Evolutionary conservation across 208 protist species (phyloP).

Genomic region (Crithidia thermophila): DNA sequence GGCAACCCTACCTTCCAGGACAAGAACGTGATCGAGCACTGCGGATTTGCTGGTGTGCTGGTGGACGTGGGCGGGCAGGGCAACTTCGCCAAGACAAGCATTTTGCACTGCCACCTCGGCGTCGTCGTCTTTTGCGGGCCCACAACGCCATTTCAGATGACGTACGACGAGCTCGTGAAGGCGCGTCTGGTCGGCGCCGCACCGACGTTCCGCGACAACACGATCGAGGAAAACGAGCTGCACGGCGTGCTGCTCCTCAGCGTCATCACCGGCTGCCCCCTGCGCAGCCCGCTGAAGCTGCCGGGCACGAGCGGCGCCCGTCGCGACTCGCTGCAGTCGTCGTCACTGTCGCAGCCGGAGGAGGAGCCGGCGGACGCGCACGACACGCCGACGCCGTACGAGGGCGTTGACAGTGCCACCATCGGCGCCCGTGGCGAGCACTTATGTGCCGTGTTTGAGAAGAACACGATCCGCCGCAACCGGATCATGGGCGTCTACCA

Average conservation of each 20-base stretch:
- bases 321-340: neutral
- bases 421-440: slow-evolving; percentile 26
- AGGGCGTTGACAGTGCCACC: slow-evolving; percentile 6
- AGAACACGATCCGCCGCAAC: slow-evolving; percentile 74
- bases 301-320: slow-evolving; percentile 5
- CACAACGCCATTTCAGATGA: slow-evolving; percentile 45
- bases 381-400: slow-evolving; percentile 20
- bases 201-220: slow-evolving; percentile 60
- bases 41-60: slow-evolving; percentile 63
- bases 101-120: slow-evolving; percentile 56
- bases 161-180: slow-evolving; percentile 44
- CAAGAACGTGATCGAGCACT: slow-evolving; percentile 67
- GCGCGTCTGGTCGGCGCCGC: slow-evolving; percentile 45
- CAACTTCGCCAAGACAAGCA: slow-evolving; percentile 22
- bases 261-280: slow-evolving; percentile 46
- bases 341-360: neutral
- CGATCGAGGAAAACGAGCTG: slow-evolving; percentile 72
- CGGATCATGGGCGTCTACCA: slow-evolving; percentile 83
- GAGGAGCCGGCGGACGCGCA: slow-evolving; percentile 2
- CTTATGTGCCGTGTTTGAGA: slow-evolving; percentile 53
- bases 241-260: slow-evolving; percentile 81
- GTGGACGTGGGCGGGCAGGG: slow-evolving; percentile 63
- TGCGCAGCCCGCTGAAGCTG: slow-evolving; percentile 42
- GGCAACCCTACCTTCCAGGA: slow-evolving; percentile 54
- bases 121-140: slow-evolving; percentile 65